A percentile compares a stretch with the other conserved stretches of the same genome.
Conservation (phyloP, 345 rosid species). For the Pugionium dolabratum region DNA sequence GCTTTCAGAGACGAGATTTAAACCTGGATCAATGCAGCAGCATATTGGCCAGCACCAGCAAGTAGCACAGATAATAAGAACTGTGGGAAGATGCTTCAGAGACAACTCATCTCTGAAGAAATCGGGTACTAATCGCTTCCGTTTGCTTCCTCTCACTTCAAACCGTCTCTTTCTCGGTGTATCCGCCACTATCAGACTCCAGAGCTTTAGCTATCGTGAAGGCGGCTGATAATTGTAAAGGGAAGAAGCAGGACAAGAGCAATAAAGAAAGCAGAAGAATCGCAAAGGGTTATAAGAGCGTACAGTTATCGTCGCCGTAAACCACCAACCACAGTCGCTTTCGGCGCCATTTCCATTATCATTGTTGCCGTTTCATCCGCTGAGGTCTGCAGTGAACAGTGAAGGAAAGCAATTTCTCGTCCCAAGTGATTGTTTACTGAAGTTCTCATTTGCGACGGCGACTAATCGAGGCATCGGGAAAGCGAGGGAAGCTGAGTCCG, state of each 20-base stretch:
- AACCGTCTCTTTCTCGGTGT: constrained; percentile 38
- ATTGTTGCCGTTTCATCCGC: constrained; percentile 30
- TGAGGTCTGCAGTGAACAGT: neutral
- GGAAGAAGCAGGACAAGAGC: constrained; percentile 44
- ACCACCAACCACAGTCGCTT: constrained; percentile 32
- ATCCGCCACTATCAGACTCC: constrained; percentile 29
- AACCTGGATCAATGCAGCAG: constrained; percentile 93
- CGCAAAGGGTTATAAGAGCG: constrained; percentile 29
- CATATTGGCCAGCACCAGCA: constrained; percentile 96
- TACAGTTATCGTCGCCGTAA: constrained; percentile 41
- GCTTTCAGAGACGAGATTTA: neutral
- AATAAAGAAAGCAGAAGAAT: constrained; percentile 37
- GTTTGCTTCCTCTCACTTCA: constrained; percentile 72
- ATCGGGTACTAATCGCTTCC: constrained; percentile 62
- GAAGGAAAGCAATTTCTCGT: constrained; percentile 16
- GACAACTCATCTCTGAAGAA: constrained; percentile 54
- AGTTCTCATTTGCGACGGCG: constrained; percentile 18
- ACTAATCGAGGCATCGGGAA: constrained; percentile 11
- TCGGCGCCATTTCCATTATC: constrained; percentile 29
- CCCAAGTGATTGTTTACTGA: constrained; percentile 11
- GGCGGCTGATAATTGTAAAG: constrained; percentile 50
- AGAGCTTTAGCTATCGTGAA: constrained; percentile 44
- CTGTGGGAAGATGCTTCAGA: constrained; percentile 60
- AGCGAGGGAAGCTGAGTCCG: constrained; percentile 19
- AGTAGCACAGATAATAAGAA: constrained; percentile 68